phyloP scores from a whole-genome alignment of 2,329 filamentous ascomycete species.

The Camillea tinctor region DNA sequence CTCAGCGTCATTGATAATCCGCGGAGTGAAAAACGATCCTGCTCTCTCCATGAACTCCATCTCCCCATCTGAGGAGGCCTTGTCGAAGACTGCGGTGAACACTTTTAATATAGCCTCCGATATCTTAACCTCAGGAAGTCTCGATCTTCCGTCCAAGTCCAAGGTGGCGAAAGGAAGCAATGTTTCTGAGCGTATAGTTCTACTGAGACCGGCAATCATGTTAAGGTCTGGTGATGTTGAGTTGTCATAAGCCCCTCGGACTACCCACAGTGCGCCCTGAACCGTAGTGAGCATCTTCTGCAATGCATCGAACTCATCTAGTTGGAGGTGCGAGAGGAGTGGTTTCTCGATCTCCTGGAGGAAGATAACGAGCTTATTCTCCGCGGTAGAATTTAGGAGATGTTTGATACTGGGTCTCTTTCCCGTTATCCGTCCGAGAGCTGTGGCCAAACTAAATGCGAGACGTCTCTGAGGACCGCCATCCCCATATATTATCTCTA shows the following conservation, averaged over 20 bases:
- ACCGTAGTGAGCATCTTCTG: slow-evolving; percentile 30
- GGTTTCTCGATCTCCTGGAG: slow-evolving; percentile 45
- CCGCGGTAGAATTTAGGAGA: slow-evolving; percentile 29
- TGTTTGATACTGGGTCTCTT: slow-evolving; percentile 32
- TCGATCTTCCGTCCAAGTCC: slow-evolving; percentile 30
- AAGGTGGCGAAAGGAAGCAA: slow-evolving; percentile 34
- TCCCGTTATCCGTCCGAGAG: slow-evolving; percentile 33
- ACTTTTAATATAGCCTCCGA: slow-evolving; percentile 32
- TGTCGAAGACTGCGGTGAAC: slow-evolving; percentile 37
- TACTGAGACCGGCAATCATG: slow-evolving; percentile 34
- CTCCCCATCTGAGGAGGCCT: slow-evolving; percentile 34
- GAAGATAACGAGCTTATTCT: slow-evolving; percentile 41
- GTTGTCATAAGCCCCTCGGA: slow-evolving; percentile 34
- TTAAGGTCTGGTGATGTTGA: slow-evolving; percentile 32
- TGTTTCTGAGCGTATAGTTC: slow-evolving; percentile 35
- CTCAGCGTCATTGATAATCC: slow-evolving; percentile 39
- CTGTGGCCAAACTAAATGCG: slow-evolving; percentile 34
- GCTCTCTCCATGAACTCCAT: slow-evolving; percentile 43
- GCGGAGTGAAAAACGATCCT: slow-evolving; percentile 39
- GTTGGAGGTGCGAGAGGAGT: slow-evolving; percentile 40
- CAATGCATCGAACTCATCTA: slow-evolving; percentile 36
- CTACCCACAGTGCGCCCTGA: slow-evolving; percentile 37
- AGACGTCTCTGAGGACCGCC: slow-evolving; percentile 32
- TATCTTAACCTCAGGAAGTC: slow-evolving; percentile 18
- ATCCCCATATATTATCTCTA: slow-evolving; percentile 40